Percentiles rank a stretch among this genome's conserved stretches.
Evolutionary conservation across 2,329 filamentous ascomycete species (phyloP).

Genomic region (Stemphylium beticola): DNA sequence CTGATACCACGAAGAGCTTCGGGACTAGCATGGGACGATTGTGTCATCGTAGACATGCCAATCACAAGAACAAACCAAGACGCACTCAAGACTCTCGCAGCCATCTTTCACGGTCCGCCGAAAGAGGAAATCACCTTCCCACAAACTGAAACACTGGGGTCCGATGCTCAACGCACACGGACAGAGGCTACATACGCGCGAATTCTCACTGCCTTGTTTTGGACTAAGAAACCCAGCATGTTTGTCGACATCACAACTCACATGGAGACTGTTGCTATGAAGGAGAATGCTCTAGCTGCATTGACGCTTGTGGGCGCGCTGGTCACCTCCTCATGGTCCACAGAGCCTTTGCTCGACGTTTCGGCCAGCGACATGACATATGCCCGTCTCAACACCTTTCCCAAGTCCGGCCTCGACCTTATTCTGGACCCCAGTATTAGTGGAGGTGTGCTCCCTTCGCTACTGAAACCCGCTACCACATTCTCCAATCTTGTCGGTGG

Average conservation of each 20-base stretch:
- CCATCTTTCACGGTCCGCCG: slow-evolving; percentile 61
- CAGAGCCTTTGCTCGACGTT: slow-evolving; percentile 48
- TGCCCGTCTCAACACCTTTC: slow-evolving; percentile 44
- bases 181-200: slow-evolving; percentile 61
- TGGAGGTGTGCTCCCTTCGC: slow-evolving; percentile 60
- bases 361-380: slow-evolving; percentile 59
- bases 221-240: slow-evolving; percentile 57
- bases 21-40: slow-evolving; percentile 45
- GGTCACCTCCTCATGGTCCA: slow-evolving; percentile 61
- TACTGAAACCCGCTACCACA: slow-evolving; percentile 63
- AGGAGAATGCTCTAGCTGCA: slow-evolving; percentile 62
- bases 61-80: slow-evolving; percentile 60
- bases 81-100: slow-evolving; percentile 61
- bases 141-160: slow-evolving; percentile 30
- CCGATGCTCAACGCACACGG: slow-evolving; percentile 42
- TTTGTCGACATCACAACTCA: slow-evolving; percentile 60
- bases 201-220: slow-evolving; percentile 61
- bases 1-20: slow-evolving; percentile 54
- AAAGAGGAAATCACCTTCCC: slow-evolving; percentile 48
- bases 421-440: slow-evolving; percentile 59
- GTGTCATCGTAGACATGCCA: slow-evolving; percentile 57
- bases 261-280: slow-evolving; percentile 64
- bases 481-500: slow-evolving; percentile 66
- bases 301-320: slow-evolving; percentile 60
- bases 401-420: slow-evolving; percentile 56